Conservation (phyloP, 1,139 yeast species). For the Blastobotrys persicus region DNA sequence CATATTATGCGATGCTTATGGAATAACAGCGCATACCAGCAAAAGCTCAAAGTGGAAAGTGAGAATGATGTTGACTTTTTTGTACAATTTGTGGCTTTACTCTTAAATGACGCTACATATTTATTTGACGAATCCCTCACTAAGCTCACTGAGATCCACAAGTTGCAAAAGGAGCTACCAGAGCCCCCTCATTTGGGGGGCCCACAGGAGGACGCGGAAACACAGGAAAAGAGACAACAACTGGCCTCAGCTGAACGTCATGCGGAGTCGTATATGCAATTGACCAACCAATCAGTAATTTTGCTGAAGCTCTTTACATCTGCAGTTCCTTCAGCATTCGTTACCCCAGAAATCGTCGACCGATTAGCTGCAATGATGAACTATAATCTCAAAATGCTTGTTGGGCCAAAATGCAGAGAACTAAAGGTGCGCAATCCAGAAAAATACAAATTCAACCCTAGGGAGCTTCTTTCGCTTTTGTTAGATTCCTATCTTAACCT, state of each 20-base stretch:
- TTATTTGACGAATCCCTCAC: constrained; percentile 86
- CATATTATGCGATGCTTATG: constrained; percentile 80
- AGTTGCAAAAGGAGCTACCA: constrained; percentile 56
- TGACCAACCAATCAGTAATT: constrained; percentile 79
- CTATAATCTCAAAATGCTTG: constrained; percentile 83
- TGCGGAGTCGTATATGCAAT: constrained; percentile 78
- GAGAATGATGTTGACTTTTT: constrained; percentile 68
- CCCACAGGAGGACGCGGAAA: constrained; percentile 23
- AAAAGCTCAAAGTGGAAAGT: constrained; percentile 68
- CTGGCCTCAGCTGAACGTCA: constrained; percentile 65
- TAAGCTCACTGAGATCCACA: constrained; percentile 74
- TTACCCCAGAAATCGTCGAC: constrained; percentile 86
- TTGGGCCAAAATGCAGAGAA: constrained; percentile 91
- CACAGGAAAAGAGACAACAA: constrained; percentile 54
- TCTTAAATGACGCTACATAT: constrained; percentile 91
- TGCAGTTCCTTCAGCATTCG: constrained; percentile 84
- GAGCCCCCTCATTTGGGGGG: constrained; percentile 15
- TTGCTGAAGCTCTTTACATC: constrained; percentile 77
- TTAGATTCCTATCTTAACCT: constrained; percentile 76
- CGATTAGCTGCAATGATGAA: constrained; percentile 94
- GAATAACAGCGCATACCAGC: constrained; percentile 66
- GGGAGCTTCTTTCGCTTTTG: constrained; percentile 62
- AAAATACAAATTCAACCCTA: constrained; percentile 80
- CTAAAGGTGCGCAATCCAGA: constrained; percentile 84
- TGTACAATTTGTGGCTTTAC: constrained; percentile 86